Evolutionary conservation across 2,329 filamentous ascomycete genomes (phyloP).

Genomic region (Colletotrichum magnum): DNA sequence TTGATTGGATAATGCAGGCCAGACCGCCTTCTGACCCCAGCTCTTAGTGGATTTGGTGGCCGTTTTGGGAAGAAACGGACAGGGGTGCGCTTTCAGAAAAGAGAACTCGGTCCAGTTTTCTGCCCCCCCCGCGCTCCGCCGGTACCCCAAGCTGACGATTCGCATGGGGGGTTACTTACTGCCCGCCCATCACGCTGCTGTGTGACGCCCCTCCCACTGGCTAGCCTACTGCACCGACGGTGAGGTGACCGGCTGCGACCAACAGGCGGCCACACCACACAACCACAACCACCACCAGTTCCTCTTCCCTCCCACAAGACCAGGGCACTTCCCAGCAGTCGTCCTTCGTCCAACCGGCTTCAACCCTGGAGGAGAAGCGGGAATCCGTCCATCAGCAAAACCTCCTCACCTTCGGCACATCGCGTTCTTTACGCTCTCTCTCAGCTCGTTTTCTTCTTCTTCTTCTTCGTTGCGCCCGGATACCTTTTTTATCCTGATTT

Average conservation of each 20-base stretch:
- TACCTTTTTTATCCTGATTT: conserved; percentile 20
- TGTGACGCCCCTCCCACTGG: conserved; percentile 17
- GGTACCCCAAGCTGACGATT: not conserved
- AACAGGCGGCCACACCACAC: conserved; percentile 26
- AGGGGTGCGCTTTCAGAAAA: conserved; percentile 24
- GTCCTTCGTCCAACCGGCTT: conserved; percentile 33
- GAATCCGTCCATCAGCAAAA: conserved; percentile 30
- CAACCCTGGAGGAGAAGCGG: conserved; percentile 30
- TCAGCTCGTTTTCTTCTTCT: not conserved
- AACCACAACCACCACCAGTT: conserved; percentile 2
- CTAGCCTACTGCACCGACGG: not conserved
- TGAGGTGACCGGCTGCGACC: conserved; percentile 19
- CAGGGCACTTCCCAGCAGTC: conserved; percentile 36
- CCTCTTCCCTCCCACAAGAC: conserved; percentile 6
- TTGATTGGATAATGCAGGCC: conserved; percentile 28
- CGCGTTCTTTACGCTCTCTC: conserved; percentile 11
- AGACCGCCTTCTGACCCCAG: conserved; percentile 35
- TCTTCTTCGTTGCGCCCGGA: conserved; percentile 29
- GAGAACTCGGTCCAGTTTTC: conserved; percentile 18
- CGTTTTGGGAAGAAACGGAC: conserved; percentile 33
- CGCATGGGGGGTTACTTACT: not conserved
- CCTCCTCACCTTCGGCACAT: conserved; percentile 34
- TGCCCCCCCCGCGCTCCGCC: not conserved
- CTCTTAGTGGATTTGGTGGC: conserved; percentile 25
- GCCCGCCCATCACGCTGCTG: conserved; percentile 19